Conservation (phyloP, 2,329 filamentous ascomycete species). For the Emmonsia crescens region DNA sequence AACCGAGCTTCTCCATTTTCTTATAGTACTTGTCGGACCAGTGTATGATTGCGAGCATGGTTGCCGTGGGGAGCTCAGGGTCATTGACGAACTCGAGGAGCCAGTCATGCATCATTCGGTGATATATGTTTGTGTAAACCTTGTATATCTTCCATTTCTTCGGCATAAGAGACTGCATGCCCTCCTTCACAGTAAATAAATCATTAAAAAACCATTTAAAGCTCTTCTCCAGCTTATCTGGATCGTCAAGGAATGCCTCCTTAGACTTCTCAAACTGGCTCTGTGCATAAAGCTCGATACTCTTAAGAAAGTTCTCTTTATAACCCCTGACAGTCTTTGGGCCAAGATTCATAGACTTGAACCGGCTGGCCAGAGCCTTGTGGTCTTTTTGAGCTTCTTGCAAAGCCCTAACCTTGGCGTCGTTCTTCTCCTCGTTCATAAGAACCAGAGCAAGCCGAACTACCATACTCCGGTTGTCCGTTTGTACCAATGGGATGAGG, state of each 20-base stretch:
- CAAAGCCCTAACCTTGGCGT: conserved; percentile 78
- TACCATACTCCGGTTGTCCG: conserved; percentile 78
- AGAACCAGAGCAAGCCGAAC: conserved; percentile 87
- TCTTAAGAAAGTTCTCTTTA: conserved; percentile 86
- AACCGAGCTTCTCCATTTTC: conserved; percentile 87
- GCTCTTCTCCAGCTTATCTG: conserved; percentile 70
- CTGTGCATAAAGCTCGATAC: conserved; percentile 62
- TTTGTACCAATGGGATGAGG: conserved; percentile 74
- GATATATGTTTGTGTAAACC: conserved; percentile 84
- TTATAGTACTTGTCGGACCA: conserved; percentile 94
- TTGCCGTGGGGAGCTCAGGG: conserved; percentile 68
- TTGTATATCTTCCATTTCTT: conserved; percentile 94
- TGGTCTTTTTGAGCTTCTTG: conserved; percentile 94
- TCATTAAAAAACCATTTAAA: conserved; percentile 98
- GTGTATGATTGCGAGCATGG: conserved; percentile 83
- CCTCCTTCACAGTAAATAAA: conserved; percentile 83
- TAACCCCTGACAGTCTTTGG: conserved; percentile 88
- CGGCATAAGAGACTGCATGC: conserved; percentile 84
- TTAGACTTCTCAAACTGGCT: conserved; percentile 62
- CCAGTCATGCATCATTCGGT: conserved; percentile 91
- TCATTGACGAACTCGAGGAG: conserved; percentile 74
- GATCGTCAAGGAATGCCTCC: conserved; percentile 71
- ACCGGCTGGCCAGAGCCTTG: conserved; percentile 82
- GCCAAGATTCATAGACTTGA: conserved; percentile 90
- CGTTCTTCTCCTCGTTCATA: conserved; percentile 92